These are phyloP conservation scores for Boechera retrofracta DNA, from an alignment of 345 rosid species.

Conservation along the genomic window DNA sequence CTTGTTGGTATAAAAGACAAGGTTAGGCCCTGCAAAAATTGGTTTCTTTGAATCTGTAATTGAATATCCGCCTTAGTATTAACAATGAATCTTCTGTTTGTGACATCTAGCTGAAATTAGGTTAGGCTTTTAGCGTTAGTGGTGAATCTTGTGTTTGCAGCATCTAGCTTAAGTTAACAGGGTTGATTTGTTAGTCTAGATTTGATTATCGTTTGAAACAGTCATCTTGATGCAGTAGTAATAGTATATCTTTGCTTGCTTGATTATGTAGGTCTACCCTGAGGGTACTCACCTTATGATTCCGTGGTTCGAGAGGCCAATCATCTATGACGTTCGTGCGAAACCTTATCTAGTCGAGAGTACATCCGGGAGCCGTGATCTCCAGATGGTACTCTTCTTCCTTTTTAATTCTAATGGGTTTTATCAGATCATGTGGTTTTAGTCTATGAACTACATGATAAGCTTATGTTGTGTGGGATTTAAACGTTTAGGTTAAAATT, in stretches of 20 bases:
- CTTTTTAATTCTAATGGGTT: neutral
- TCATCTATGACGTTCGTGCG: slow-evolving; percentile 86
- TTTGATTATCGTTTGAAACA: neutral
- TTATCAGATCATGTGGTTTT: neutral
- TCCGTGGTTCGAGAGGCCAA: slow-evolving; percentile 85
- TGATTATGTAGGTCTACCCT: slow-evolving; percentile 66
- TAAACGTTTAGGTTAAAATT: slow-evolving; percentile 64
- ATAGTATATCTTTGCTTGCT: neutral
- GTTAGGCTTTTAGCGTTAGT: neutral
- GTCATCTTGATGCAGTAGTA: neutral
- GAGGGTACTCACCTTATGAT: slow-evolving; percentile 86
- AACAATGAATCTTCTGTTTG: neutral
- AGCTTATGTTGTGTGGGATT: neutral
- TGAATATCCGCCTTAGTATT: too few species aligned
- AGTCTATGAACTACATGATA: neutral
- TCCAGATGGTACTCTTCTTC: slow-evolving; percentile 64
- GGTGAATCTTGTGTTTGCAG: neutral
- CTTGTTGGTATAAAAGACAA: slow-evolving; percentile 40
- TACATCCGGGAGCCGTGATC: slow-evolving; percentile 91
- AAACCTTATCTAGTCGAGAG: slow-evolving; percentile 78
- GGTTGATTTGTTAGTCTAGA: neutral
- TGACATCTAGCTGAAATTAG: neutral
- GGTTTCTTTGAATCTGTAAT: neutral
- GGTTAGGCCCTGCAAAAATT: slow-evolving; percentile 10
- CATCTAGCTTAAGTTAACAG: neutral